A percentile compares a stretch with the other conserved stretches of the same genome.
phyloP scores from a whole-genome alignment of 495 filamentous ascomycete genomes.

The Friedmanniomyces endolithicus region DNA sequence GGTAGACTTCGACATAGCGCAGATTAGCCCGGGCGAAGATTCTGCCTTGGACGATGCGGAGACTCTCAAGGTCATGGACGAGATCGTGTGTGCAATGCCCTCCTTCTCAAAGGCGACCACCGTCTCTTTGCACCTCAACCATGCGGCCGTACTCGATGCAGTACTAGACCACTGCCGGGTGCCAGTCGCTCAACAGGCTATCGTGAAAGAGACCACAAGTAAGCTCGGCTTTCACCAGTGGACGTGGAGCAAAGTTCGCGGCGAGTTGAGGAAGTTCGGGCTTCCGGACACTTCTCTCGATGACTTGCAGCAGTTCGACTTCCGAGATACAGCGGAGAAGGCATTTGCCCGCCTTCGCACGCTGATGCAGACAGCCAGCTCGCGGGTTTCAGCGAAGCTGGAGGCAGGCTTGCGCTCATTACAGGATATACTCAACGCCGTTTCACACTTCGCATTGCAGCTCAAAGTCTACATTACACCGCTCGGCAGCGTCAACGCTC shows the following conservation, averaged over 20 bases:
- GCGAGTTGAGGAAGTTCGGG: conserved; percentile 67
- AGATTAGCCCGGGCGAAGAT: conserved; percentile 56
- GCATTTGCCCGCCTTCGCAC: conserved; percentile 57
- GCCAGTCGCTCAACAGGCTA: conserved; percentile 48
- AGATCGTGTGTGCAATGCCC: conserved; percentile 70
- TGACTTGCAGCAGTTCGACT: conserved; percentile 83
- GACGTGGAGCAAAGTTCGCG: conserved; percentile 74
- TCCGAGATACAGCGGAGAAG: conserved; percentile 63
- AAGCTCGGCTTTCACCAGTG: conserved; percentile 74
- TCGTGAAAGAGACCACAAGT: conserved; percentile 72
- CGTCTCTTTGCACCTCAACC: conserved; percentile 84
- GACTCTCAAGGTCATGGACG: conserved; percentile 85
- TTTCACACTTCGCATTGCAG: conserved; percentile 49
- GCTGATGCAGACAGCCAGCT: conserved; percentile 58
- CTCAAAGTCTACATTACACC: conserved; percentile 76
- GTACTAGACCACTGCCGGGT: conserved; percentile 85
- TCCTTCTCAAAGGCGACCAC: conserved; percentile 45
- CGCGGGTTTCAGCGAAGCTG: background rate
- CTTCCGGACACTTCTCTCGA: conserved; percentile 83
- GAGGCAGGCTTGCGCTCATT: conserved; percentile 21
- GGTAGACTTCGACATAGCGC: conserved; percentile 90
- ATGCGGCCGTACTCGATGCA: conserved; percentile 68
- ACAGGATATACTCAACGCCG: conserved; percentile 43
- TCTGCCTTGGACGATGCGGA: conserved; percentile 89
- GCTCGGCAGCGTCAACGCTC: conserved; percentile 79